Base-by-base conservation (phyloP, 352 stramenopile species). In the Pythium guiyangense region DNA sequence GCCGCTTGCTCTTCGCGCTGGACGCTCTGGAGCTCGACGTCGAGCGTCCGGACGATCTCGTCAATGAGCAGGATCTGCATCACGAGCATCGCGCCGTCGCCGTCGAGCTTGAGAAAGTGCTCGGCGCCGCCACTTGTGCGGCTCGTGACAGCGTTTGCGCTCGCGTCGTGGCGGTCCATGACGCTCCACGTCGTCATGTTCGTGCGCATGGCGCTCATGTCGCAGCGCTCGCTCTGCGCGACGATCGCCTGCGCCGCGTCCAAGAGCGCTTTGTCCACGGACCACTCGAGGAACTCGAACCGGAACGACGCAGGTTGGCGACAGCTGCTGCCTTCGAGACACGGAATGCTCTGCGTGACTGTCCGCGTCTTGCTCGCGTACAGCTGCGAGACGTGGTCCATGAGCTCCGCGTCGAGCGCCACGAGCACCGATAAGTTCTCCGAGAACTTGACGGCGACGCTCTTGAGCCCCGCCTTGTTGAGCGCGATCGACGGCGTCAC, bases 271-370 rank as follows among this genome's bases (percentile, higher is more conserved):
- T 76, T 75, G 63, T 94, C 82, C 25, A 90, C 84, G 29, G 79
- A 73, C 84, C 86, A 92, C 61, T 95, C 86, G 10, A 84, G 71
- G 27, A 91, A 95, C 54, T 94, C 86, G 52, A 95, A 90, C 20
- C 77, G 79, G 52, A 92, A 91, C 17, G 69, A 67, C 2, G 74
- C 81, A 15, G 86, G 77, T 14, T 70, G 75, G 14, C 74, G 70
- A 49, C 86, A 95, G 44, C 81, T 89, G 20, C 74, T 70, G n/a
- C 79, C 82, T 70, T 91, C 79, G 4, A 75, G 52, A 31, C 86
- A 95, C 4, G 77, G 46, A 39, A 87, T 73, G 54, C 68, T 91
- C 54, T 89, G 77, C 10, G 76, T 92, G 20, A 94, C 70, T 0
- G 78, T 74, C 37, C 84, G 76, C 25, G 74, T 60, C 52, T 94